phyloP scores from a whole-genome alignment of 164 flowering plant species.

The Chimonanthus salicifolius region DNA sequence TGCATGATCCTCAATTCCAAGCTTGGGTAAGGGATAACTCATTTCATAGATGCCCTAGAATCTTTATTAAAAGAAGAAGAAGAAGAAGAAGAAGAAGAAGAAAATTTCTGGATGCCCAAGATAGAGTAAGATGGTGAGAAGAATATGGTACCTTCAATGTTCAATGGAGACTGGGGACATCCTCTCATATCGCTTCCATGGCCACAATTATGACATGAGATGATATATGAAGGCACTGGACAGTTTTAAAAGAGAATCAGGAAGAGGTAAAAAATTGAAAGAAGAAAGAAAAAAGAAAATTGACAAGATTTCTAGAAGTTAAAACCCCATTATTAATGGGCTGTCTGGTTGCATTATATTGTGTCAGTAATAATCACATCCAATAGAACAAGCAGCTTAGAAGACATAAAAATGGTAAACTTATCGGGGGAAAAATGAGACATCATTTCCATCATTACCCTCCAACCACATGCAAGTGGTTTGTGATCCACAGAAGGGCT shows the following conservation, averaged over 20 bases:
- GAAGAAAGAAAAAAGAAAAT: not conserved
- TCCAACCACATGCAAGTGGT: too few relatives aligned
- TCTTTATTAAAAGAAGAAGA: too few relatives aligned
- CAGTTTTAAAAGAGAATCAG: not conserved
- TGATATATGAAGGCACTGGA: constrained; percentile 82
- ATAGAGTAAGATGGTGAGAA: not conserved
- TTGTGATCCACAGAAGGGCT: too few relatives aligned
- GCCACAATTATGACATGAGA: constrained; percentile 88
- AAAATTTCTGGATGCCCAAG: not conserved
- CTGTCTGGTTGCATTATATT: not conserved
- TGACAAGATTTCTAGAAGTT: not conserved
- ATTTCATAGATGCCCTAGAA: not conserved
- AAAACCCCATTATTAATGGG: not conserved
- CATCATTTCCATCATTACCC: not conserved
- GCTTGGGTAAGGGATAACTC: not conserved
- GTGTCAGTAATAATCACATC: not conserved
- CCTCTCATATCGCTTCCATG: constrained; percentile 95
- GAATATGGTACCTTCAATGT: constrained; percentile 52
- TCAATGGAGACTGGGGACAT: constrained; percentile 80
- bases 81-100: too few relatives aligned
- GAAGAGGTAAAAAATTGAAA: too few relatives aligned
- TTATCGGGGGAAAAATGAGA: not conserved
- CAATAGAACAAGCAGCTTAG: not conserved
- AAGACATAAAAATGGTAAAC: not conserved
- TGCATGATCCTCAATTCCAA: not conserved